phyloP scores from a whole-genome alignment of 2,329 filamentous ascomycete species.

The Colletotrichum eremochloae region DNA sequence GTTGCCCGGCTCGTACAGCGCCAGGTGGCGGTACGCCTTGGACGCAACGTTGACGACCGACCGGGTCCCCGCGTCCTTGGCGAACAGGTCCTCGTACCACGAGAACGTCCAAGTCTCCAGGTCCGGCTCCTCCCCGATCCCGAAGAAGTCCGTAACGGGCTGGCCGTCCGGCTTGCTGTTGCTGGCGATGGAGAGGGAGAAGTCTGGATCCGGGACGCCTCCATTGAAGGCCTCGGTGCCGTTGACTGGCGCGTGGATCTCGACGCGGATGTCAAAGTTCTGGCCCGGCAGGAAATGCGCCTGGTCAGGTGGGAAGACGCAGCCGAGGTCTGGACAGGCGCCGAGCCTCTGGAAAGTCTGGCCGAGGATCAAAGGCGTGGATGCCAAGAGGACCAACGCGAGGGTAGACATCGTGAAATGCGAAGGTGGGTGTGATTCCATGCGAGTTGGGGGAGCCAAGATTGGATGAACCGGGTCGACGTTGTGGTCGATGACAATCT shows the following conservation, averaged over 20 bases:
- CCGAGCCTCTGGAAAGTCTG: conserved; percentile 73
- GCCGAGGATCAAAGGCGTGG: conserved; percentile 58
- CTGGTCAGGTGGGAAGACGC: conserved; percentile 72
- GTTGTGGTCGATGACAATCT: neutral
- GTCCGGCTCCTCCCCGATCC: conserved; percentile 78
- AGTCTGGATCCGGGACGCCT: conserved; percentile 78
- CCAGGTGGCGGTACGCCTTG: conserved; percentile 82
- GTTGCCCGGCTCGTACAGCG: conserved; percentile 82
- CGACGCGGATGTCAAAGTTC: conserved; percentile 85
- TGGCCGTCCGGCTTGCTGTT: conserved; percentile 64
- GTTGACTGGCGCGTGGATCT: conserved; percentile 85
- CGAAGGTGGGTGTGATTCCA: neutral
- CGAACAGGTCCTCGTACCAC: conserved; percentile 88
- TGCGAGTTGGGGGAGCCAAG: neutral
- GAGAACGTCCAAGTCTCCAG: conserved; percentile 86
- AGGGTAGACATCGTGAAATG: conserved; percentile 51
- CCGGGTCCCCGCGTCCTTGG: conserved; percentile 75
- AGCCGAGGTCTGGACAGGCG: conserved; percentile 71
- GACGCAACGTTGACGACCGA: conserved; percentile 84
- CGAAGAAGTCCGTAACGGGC: conserved; percentile 76
- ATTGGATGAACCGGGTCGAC: neutral
- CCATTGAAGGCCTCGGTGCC: conserved; percentile 80
- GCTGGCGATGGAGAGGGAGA: conserved; percentile 81
- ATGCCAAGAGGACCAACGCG: conserved; percentile 51
- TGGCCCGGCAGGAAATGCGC: conserved; percentile 87